phyloP scores from a whole-genome alignment of 305 asterid genomes.

The Fraxinus velutina region DNA sequence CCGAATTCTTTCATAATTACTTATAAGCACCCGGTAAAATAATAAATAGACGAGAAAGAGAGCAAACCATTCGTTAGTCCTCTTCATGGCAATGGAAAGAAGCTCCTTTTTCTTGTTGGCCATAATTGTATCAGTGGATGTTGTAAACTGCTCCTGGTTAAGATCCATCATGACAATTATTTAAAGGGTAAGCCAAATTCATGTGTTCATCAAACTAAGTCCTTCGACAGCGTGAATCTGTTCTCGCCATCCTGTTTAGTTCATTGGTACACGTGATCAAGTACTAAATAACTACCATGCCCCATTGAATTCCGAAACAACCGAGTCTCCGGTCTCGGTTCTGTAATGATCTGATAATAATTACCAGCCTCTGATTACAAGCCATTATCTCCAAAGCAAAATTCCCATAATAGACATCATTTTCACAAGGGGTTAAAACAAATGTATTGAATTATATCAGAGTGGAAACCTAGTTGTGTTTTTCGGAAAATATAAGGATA shows the following conservation, averaged over 20 bases:
- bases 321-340: neutral
- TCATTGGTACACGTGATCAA: neutral
- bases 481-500: neutral
- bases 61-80: conserved; percentile 3
- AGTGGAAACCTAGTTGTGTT: neutral
- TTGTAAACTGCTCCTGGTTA: neutral
- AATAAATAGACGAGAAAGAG: neutral
- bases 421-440: neutral
- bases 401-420: neutral
- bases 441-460: neutral
- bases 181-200: neutral
- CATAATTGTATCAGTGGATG: neutral
- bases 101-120: neutral
- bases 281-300: neutral
- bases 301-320: neutral
- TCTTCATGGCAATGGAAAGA: neutral
- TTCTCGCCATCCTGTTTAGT: neutral
- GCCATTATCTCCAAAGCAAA: neutral
- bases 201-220: neutral
- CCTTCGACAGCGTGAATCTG: neutral
- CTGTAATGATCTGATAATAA: neutral
- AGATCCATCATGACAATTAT: neutral
- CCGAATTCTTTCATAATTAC: neutral
- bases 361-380: neutral
- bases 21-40: neutral